Evolutionary conservation across 2,329 filamentous ascomycete genomes (phyloP).

Genomic region (Hymenoscyphus occultus): DNA sequence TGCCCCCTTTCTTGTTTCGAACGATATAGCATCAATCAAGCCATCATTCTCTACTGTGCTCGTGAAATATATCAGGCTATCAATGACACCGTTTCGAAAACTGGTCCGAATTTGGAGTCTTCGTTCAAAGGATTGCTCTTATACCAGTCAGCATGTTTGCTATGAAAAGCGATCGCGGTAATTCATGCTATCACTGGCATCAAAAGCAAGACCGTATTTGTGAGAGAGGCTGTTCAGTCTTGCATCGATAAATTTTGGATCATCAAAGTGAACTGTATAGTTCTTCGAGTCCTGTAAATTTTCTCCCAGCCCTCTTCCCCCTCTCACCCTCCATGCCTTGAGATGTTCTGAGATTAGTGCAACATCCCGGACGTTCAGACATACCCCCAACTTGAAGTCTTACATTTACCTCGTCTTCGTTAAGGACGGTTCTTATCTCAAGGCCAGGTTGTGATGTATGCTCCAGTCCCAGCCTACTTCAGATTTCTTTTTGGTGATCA

Average conservation of each 20-base stretch:
- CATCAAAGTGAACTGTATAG: constrained; percentile 3
- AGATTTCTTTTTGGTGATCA: not conserved
- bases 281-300: constrained; percentile 18
- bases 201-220: constrained; percentile 19
- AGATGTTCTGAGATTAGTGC: constrained; percentile 15
- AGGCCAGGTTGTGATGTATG: not conserved
- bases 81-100: constrained; percentile 19
- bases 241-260: constrained; percentile 13
- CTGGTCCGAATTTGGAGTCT: constrained; percentile 18
- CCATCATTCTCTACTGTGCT: constrained; percentile 11
- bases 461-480: not conserved
- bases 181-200: constrained; percentile 20
- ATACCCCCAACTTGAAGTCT: constrained; percentile 13
- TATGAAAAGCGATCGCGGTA: not conserved
- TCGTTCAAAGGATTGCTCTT: constrained; percentile 15
- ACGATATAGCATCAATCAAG: constrained; percentile 16
- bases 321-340: constrained; percentile 17
- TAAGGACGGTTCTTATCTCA: not conserved
- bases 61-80: constrained; percentile 16
- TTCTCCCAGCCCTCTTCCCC: constrained; percentile 20
- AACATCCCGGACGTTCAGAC: constrained; percentile 18
- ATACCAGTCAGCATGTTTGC: constrained; percentile 15
- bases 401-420: constrained; percentile 12
- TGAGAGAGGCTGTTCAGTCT: constrained; percentile 11
- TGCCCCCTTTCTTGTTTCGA: constrained; percentile 21